Conservation (phyloP, 192 early-diverging fungal species). For the Geosiphon pyriformis region DNA sequence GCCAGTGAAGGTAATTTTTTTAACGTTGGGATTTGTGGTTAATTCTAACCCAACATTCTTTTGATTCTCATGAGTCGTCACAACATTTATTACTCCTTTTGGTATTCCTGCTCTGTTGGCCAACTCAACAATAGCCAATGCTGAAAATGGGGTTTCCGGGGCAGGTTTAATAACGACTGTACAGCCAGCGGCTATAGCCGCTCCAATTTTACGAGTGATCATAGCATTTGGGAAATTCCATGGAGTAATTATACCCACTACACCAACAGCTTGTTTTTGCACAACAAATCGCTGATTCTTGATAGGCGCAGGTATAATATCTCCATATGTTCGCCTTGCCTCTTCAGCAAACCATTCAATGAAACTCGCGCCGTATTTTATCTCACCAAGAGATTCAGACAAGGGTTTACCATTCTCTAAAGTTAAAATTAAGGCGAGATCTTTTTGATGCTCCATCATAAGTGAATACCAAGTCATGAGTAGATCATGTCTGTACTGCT, state of each 20-base stretch:
- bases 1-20: slow-evolving; percentile 77
- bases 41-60: slow-evolving; percentile 48
- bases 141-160: slow-evolving; percentile 50
- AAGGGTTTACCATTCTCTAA: slow-evolving; percentile 76
- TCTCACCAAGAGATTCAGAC: slow-evolving; percentile 44
- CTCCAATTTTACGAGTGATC: slow-evolving; percentile 69
- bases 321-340: slow-evolving; percentile 71
- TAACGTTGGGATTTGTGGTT: slow-evolving; percentile 48
- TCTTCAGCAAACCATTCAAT: slow-evolving; percentile 87
- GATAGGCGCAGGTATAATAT: slow-evolving; percentile 62
- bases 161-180: slow-evolving; percentile 68
- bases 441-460: slow-evolving; percentile 61
- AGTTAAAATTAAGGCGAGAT: slow-evolving; percentile 77
- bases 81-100: slow-evolving; percentile 62
- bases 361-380: slow-evolving; percentile 51
- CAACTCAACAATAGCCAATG: slow-evolving; percentile 47
- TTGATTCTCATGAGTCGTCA: slow-evolving; percentile 49
- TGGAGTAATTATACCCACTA: slow-evolving; percentile 65
- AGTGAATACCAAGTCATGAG: slow-evolving; percentile 62
- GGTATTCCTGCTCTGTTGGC: slow-evolving; percentile 57
- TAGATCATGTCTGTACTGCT: slow-evolving; percentile 48
- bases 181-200: slow-evolving; percentile 75
- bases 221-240: slow-evolving; percentile 86
- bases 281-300: slow-evolving; percentile 53
- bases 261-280: slow-evolving; percentile 75